These are phyloP conservation scores for Rosa rugosa DNA, from an alignment of 306 rosid species.

Conservation along the genomic window DNA sequence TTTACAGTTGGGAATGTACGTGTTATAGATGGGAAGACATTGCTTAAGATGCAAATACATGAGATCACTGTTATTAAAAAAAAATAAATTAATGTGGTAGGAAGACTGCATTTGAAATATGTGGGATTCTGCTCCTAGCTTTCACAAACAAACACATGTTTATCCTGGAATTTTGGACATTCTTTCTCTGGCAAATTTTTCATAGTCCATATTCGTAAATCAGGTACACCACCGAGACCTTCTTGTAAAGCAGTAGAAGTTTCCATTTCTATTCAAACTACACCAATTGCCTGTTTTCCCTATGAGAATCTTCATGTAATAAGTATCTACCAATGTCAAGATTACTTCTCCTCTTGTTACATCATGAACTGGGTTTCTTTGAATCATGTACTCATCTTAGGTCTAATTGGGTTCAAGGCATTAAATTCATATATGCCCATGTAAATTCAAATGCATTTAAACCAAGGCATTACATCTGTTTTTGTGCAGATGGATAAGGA, in stretches of 20 bases:
- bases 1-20: background rate
- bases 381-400: background rate
- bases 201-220: background rate
- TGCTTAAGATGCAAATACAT: background rate
- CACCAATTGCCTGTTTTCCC: background rate
- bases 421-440: background rate
- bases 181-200: background rate
- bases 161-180: background rate
- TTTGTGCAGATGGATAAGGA: conserved; percentile 86
- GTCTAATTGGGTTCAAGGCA: conserved; percentile 2
- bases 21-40: background rate
- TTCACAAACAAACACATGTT: conserved; percentile 1
- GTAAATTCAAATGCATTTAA: conserved; percentile 14
- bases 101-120: background rate
- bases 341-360: background rate
- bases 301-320: background rate
- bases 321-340: background rate
- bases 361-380: background rate
- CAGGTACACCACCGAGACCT: background rate
- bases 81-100: background rate
- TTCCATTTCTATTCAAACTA: background rate
- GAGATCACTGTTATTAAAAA: background rate
- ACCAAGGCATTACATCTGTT: conserved; percentile 2
- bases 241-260: background rate
- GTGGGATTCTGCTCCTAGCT: background rate